Conservation (phyloP, 1,284 basidiomycete species). For the Kalmanozyma brasiliensis region DNA sequence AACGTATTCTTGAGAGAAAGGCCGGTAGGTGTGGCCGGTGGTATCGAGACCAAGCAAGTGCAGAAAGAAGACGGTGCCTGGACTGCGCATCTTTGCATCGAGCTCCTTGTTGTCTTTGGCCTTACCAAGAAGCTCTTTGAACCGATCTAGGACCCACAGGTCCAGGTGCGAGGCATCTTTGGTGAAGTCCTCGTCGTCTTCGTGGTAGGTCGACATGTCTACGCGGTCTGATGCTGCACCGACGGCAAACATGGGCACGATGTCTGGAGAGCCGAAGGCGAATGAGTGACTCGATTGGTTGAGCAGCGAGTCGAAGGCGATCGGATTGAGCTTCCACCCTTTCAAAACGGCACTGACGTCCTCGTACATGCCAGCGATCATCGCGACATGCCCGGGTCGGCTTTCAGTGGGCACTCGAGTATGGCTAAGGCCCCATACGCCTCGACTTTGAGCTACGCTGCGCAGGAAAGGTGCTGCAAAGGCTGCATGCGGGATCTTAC, state of each 20-base stretch:
- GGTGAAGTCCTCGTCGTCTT: constrained; percentile 74
- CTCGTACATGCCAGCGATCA: constrained; percentile 93
- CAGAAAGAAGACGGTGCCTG: constrained; percentile 80
- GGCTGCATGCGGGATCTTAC: constrained; percentile 12
- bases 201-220: constrained; percentile 80
- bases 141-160: constrained; percentile 80
- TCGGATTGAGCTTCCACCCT: constrained; percentile 91
- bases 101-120: constrained; percentile 60
- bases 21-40: constrained; percentile 86
- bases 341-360: constrained; percentile 87
- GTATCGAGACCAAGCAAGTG: constrained; percentile 87
- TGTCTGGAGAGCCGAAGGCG: constrained; percentile 88
- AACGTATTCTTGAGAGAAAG: constrained; percentile 89
- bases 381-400: constrained; percentile 84
- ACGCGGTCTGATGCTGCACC: constrained; percentile 78
- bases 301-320: constrained; percentile 88
- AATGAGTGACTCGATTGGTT: constrained; percentile 83
- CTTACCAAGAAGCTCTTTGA: constrained; percentile 70
- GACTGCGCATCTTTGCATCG: constrained; percentile 71
- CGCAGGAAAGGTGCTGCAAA: constrained; percentile 79
- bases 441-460: constrained; percentile 74
- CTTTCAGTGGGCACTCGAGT: constrained; percentile 89
- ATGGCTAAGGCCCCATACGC: constrained; percentile 85
- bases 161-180: constrained; percentile 81
- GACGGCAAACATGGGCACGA: constrained; percentile 85